Percentiles rank a stretch among this genome's conserved stretches.
These are phyloP conservation scores for Mycena indigotica DNA, from an alignment of 768 basidiomycete genomes.

Conservation along the genomic window DNA sequence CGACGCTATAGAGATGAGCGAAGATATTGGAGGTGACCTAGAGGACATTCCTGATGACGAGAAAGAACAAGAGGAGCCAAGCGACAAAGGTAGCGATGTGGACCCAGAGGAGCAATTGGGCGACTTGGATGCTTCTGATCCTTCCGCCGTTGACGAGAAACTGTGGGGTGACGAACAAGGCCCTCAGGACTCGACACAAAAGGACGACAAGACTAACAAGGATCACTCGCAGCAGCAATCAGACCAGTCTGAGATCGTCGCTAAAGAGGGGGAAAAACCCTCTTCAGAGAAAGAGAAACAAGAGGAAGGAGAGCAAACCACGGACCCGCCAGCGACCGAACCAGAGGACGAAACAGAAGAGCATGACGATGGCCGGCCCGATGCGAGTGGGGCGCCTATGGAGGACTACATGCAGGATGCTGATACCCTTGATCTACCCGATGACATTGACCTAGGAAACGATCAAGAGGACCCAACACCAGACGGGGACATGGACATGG, in stretches of 20 bases:
- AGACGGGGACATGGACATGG: slow-evolving; percentile 35
- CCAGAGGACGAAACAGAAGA: slow-evolving; percentile 30
- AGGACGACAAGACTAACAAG: slow-evolving; percentile 59
- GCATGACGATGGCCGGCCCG: slow-evolving; percentile 45
- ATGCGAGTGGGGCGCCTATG: slow-evolving; percentile 64
- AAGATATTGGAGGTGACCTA: slow-evolving; percentile 85
- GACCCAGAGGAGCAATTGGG: slow-evolving; percentile 85
- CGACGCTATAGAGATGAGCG: slow-evolving; percentile 87
- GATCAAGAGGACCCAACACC: slow-evolving; percentile 37
- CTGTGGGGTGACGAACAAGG: slow-evolving; percentile 89
- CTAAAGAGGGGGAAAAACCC: slow-evolving; percentile 66
- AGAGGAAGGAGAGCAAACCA: slow-evolving; percentile 26
- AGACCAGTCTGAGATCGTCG: slow-evolving; percentile 67
- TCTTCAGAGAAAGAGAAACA: slow-evolving; percentile 38
- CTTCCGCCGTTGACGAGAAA: slow-evolving; percentile 90
- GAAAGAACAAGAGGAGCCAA: slow-evolving; percentile 46
- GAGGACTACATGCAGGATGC: slow-evolving; percentile 79
- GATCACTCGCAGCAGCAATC: slow-evolving; percentile 58
- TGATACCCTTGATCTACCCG: slow-evolving; percentile 85
- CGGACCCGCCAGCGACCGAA: slow-evolving; percentile 24
- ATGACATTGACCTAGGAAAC: slow-evolving; percentile 69
- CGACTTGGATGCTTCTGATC: slow-evolving; percentile 80
- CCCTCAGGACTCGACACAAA: slow-evolving; percentile 51
- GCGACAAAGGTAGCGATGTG: slow-evolving; percentile 55
- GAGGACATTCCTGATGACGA: slow-evolving; percentile 75